Percentiles rank a stretch among this genome's conserved stretches.
Conservation (phyloP, 495 filamentous ascomycete species). For the Articulospora tetracladia region DNA sequence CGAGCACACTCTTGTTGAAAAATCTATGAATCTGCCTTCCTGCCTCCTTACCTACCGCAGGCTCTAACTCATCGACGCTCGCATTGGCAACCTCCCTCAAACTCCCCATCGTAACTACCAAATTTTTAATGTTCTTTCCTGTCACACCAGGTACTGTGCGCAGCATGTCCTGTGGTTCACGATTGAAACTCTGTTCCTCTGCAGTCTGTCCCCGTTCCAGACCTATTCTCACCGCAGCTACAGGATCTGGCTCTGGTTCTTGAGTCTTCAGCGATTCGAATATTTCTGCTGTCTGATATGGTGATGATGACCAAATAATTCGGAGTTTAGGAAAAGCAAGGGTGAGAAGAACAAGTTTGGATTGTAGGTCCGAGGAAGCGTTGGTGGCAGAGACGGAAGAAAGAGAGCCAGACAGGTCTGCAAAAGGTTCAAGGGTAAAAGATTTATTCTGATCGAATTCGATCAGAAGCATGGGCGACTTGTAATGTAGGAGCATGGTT, state of each 20-base stretch:
- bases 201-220: constrained; percentile 57
- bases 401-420: constrained; percentile 67
- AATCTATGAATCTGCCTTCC: constrained; percentile 76
- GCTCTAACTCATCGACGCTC: constrained; percentile 64
- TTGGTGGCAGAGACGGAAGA: constrained; percentile 52
- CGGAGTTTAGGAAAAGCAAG: constrained; percentile 86
- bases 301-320: constrained; percentile 89
- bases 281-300: constrained; percentile 96
- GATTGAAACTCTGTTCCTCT: constrained; percentile 56
- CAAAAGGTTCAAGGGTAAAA: constrained; percentile 93
- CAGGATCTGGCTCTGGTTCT: constrained; percentile 84
- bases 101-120: constrained; percentile 71
- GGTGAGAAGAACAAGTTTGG: constrained; percentile 87
- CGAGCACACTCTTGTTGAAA: constrained; percentile 75
- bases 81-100: constrained; percentile 86
- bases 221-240: constrained; percentile 78
- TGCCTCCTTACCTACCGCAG: constrained; percentile 74
- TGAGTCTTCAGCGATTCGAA: constrained; percentile 90
- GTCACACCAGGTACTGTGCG: constrained; percentile 82
- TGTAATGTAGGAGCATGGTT: constrained; percentile 91
- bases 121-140: constrained; percentile 62
- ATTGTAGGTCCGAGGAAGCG: constrained; percentile 71
- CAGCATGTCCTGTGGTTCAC: constrained; percentile 80
- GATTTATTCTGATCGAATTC: constrained; percentile 98
- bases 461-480: constrained; percentile 84